Conservation (phyloP, 306 rosid species). For the Vigna angularis region DNA sequence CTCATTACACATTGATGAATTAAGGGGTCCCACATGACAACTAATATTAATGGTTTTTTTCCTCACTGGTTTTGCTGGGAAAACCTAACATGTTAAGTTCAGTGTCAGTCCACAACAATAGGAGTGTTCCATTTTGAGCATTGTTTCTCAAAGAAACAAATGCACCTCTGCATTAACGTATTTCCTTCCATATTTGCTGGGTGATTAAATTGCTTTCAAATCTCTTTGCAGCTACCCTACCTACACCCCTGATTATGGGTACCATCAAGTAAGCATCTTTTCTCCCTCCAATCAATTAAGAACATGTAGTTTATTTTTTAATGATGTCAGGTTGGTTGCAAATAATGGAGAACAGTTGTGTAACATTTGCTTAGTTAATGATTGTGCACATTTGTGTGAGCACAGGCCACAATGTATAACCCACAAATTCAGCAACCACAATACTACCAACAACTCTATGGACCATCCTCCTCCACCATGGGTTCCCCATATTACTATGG, state of each 20-base stretch:
- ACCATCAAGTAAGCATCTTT: conserved; percentile 74
- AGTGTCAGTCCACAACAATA: conserved; percentile 16
- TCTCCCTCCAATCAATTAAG: conserved; percentile 22
- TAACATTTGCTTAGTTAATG: conserved; percentile 1
- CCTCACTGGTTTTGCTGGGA: conserved; percentile 9
- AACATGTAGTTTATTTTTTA: background rate
- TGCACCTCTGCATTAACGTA: background rate
- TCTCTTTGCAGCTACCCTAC: conserved; percentile 67
- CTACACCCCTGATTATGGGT: conserved; percentile 74
- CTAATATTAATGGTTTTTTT: conserved; percentile 33
- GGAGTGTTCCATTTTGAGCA: conserved; percentile 36
- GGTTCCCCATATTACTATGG: conserved; percentile 80
- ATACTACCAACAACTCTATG: conserved; percentile 76
- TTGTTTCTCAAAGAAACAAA: conserved; percentile 13
- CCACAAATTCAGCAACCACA: conserved; percentile 80
- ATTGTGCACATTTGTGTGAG: conserved; percentile 14
- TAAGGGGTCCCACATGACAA: conserved; percentile 46
- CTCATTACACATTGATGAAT: conserved; percentile 30
- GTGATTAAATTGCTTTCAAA: conserved; percentile 39
- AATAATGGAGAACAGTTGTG: conserved; percentile 1
- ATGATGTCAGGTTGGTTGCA: background rate
- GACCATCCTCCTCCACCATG: conserved; percentile 66
- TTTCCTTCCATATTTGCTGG: background rate
- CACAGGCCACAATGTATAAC: conserved; percentile 67
- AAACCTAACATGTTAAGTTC: conserved; percentile 28